A percentile compares a stretch with the other conserved stretches of the same genome.
Evolutionary conservation across 495 filamentous ascomycete genomes (phyloP).

Genomic region (Aspergillus bridgeri): DNA sequence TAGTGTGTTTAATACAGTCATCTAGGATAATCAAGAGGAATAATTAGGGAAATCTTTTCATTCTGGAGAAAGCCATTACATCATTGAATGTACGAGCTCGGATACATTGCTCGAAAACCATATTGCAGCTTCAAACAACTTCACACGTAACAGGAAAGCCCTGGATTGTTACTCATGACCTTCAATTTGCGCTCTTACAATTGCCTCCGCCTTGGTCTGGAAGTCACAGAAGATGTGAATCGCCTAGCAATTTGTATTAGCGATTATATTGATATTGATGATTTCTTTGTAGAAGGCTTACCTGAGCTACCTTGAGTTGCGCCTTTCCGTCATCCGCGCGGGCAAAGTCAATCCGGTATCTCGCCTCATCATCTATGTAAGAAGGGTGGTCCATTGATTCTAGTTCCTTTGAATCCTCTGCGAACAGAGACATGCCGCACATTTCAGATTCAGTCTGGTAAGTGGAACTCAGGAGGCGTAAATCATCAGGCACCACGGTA

Average conservation of each 20-base stretch:
- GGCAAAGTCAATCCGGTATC: conserved; percentile 5
- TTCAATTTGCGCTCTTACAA: neutral
- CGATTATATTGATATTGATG: too few relatives aligned
- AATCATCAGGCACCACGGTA: conserved; percentile 4
- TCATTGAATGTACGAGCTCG: too few relatives aligned
- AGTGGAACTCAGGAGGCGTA: neutral
- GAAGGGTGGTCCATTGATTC: neutral
- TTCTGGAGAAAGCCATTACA: too few relatives aligned
- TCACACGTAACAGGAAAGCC: too few relatives aligned
- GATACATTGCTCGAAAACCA: too few relatives aligned
- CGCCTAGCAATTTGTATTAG: neutral
- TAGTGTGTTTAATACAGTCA: too few relatives aligned
- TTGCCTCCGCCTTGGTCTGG: neutral
- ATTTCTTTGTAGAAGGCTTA: neutral
- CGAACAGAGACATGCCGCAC: neutral
- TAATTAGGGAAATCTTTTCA: too few relatives aligned
- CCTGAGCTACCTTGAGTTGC: conserved; percentile 1
- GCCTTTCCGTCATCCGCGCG: conserved; percentile 1
- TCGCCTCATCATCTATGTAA: conserved; percentile 6
- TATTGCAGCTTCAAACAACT: too few relatives aligned
- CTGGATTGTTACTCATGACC: too few relatives aligned
- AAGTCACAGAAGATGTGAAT: conserved; percentile 4
- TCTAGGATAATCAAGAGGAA: too few relatives aligned
- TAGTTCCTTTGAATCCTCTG: too few relatives aligned
- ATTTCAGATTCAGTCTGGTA: neutral